Conservation (phyloP, 768 basidiomycete species). For the Lactarius trivialis region DNA sequence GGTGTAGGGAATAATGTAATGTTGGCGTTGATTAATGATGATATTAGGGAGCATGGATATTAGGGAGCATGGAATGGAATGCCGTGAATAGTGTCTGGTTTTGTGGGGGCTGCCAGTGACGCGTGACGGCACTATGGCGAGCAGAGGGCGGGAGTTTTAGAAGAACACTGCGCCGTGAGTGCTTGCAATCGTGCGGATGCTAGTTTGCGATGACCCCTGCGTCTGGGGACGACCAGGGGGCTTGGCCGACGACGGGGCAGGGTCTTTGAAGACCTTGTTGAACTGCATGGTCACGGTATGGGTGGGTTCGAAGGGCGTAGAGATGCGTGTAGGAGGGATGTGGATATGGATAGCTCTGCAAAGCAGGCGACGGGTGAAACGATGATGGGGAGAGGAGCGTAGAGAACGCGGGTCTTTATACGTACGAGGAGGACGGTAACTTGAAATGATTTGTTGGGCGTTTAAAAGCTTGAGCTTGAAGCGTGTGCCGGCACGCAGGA, state of each 20-base stretch:
- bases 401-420: constrained; percentile 13
- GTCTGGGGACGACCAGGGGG: constrained; percentile 9
- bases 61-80: neutral
- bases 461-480: constrained; percentile 4
- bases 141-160: neutral
- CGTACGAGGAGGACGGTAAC: neutral
- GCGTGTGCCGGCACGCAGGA: constrained; percentile 4
- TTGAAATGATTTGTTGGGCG: constrained; percentile 6
- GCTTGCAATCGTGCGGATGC: constrained; percentile 15
- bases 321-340: neutral
- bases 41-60: neutral
- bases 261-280: constrained; percentile 13
- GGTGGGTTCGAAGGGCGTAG: neutral
- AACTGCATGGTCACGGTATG: neutral
- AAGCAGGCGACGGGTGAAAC: neutral
- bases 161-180: constrained; percentile 19
- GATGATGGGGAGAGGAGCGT: neutral
- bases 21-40: neutral
- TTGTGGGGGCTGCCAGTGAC: neutral
- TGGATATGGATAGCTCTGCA: neutral
- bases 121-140: neutral
- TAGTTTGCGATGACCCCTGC: constrained; percentile 15
- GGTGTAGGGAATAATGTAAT: neutral
- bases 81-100: neutral
- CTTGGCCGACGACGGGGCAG: constrained; percentile 11